A percentile compares a stretch with the other conserved stretches of the same genome.
phyloP scores from a whole-genome alignment of 306 rosid species.

The Lathyrus oleraceus region DNA sequence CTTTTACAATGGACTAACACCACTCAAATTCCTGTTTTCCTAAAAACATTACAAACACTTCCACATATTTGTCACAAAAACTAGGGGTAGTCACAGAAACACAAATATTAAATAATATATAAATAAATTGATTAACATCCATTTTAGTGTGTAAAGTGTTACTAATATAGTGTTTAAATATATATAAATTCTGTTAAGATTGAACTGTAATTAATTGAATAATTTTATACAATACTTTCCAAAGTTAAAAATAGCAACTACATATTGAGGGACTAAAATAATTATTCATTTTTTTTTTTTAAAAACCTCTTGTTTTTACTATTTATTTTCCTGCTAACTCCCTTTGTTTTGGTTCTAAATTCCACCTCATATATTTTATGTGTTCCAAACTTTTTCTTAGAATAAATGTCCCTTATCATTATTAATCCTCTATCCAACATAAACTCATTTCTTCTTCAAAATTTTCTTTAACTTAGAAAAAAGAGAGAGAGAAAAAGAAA shows the following conservation, averaged over 20 bases:
- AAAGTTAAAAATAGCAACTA: background rate
- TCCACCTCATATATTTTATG: conserved; percentile 51
- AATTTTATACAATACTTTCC: too few relatives aligned
- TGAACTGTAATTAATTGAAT: too few relatives aligned
- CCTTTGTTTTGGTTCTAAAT: conserved; percentile 43
- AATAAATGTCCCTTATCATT: conserved; percentile 37
- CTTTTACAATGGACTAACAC: conserved; percentile 22
- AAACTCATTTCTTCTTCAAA: conserved; percentile 39
- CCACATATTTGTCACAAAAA: conserved; percentile 45
- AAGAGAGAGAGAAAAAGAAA: conserved; percentile 6
- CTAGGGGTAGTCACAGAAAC: conserved; percentile 69
- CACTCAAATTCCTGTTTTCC: conserved; percentile 29
- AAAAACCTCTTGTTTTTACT: conserved; percentile 40
- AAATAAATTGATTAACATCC: background rate
- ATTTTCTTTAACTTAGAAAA: conserved; percentile 39
- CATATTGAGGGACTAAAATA: background rate
- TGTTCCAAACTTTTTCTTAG: conserved; percentile 43
- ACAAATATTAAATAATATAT: conserved; percentile 13
- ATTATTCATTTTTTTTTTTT: background rate
- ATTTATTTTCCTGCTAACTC: conserved; percentile 38
- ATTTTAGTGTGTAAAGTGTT: background rate
- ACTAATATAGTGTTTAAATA: background rate
- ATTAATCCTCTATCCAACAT: conserved; percentile 40
- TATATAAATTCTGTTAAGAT: background rate
- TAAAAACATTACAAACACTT: conserved; percentile 26